These are phyloP conservation scores for Hymenoscyphus occultus DNA, from an alignment of 2,329 filamentous ascomycete genomes.

Conservation along the genomic window DNA sequence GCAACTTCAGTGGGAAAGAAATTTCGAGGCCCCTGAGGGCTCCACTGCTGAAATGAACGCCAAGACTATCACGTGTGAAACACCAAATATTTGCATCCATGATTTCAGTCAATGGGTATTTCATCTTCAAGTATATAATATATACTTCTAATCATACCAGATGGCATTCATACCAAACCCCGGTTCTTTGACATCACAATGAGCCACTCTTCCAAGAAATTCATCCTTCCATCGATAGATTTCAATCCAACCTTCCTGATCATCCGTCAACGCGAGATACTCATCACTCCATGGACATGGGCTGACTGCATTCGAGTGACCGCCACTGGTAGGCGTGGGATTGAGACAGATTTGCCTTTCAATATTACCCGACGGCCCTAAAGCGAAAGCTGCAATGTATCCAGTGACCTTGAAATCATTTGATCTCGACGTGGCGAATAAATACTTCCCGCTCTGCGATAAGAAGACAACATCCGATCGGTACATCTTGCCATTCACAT, in stretches of 20 bases:
- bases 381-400: conserved; percentile 77
- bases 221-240: conserved; percentile 86
- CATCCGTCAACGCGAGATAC: conserved; percentile 86
- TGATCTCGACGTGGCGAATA: conserved; percentile 81
- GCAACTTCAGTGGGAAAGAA: conserved; percentile 13
- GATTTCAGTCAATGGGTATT: not conserved
- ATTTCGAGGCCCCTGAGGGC: too few relatives aligned
- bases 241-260: conserved; percentile 83
- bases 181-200: conserved; percentile 76
- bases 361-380: conserved; percentile 66
- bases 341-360: conserved; percentile 77
- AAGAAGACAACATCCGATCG: conserved; percentile 81
- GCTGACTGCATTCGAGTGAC: conserved; percentile 83
- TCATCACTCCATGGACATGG: conserved; percentile 83
- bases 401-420: conserved; percentile 75
- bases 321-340: conserved; percentile 82
- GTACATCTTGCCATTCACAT: conserved; percentile 58
- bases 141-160: conserved; percentile 68
- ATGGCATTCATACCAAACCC: conserved; percentile 97
- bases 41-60: not conserved
- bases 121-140: conserved; percentile 3
- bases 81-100: too few relatives aligned
- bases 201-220: conserved; percentile 72
- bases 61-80: conserved; percentile 5
- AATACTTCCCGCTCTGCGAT: conserved; percentile 65